Percentiles rank a stretch among this genome's conserved stretches.
Evolutionary conservation across 1,139 yeast genomes (phyloP).

Genomic region (Geotrichum australiense): DNA sequence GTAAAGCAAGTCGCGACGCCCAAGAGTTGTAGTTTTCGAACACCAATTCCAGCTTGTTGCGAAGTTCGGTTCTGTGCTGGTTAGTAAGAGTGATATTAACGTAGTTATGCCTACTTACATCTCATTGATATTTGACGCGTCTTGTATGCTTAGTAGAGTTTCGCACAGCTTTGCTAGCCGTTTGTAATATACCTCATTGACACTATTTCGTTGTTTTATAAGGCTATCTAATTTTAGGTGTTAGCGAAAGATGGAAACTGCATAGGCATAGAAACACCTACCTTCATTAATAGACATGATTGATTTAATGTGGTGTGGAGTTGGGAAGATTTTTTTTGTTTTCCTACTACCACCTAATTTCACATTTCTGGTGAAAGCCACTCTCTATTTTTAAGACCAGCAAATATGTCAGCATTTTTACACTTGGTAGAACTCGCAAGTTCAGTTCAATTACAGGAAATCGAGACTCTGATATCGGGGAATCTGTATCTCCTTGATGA

Average conservation of each 20-base stretch:
- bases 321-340: constrained; percentile 6
- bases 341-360: neutral
- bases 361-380: neutral
- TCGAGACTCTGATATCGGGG: constrained; percentile 4
- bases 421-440: constrained; percentile 10
- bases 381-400: too few species aligned
- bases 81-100: neutral
- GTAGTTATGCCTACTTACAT: constrained; percentile 3
- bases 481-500: constrained; percentile 4
- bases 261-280: neutral
- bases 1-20: constrained; percentile 26
- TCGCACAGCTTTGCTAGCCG: constrained; percentile 21
- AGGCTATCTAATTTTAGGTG: constrained; percentile 16
- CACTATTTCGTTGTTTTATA: constrained; percentile 26
- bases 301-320: neutral
- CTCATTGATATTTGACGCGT: constrained; percentile 10
- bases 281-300: constrained; percentile 13
- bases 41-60: constrained; percentile 16
- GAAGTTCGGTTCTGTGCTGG: neutral
- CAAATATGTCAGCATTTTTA: constrained; percentile 2
- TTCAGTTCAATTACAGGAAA: constrained; percentile 3
- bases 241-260: neutral
- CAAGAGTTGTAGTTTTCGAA: constrained; percentile 24
- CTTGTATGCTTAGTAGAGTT: constrained; percentile 11
- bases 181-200: constrained; percentile 25